Evolutionary conservation across 345 rosid genomes (phyloP).

Genomic region (Pseudoturritis turrita): DNA sequence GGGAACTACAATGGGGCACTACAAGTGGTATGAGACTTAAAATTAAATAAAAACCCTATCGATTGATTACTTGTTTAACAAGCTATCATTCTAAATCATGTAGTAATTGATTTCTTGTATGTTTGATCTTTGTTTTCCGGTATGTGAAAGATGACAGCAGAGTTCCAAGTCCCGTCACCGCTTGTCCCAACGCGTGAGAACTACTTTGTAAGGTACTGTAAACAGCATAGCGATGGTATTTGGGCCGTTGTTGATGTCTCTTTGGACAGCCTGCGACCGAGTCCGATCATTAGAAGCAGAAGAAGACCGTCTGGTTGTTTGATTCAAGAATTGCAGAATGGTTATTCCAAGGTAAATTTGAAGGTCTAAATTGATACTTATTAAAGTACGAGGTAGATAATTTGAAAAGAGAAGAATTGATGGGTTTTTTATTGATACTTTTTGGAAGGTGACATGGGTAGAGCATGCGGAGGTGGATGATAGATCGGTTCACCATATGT

Average conservation of each 20-base stretch:
- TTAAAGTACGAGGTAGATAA: neutral
- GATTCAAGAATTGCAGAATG: constrained; percentile 85
- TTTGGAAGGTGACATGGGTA: constrained; percentile 71
- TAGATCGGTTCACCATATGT: constrained; percentile 59
- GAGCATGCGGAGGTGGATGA: constrained; percentile 89
- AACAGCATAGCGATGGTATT: constrained; percentile 59
- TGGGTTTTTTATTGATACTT: neutral
- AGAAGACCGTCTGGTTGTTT: constrained; percentile 96
- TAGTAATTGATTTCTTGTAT: neutral
- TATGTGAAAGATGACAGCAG: constrained; percentile 80
- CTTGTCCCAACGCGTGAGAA: constrained; percentile 72
- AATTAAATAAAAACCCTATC: neutral
- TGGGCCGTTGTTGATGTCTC: constrained; percentile 99
- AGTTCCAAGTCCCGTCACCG: constrained; percentile 86
- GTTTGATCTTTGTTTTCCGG: neutral
- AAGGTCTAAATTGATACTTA: neutral
- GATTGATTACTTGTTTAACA: constrained; percentile 20
- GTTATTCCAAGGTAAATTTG: constrained; percentile 75
- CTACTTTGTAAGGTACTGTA: constrained; percentile 77
- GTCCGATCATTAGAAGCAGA: constrained; percentile 44
- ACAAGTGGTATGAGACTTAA: constrained; percentile 67
- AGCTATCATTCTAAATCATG: neutral
- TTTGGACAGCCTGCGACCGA: constrained; percentile 59
- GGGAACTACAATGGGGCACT: constrained; percentile 97
- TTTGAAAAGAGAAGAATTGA: neutral